These are phyloP conservation scores for Sarocladiaceae sp. DNA, from an alignment of 2,329 filamentous ascomycete species.

Conservation along the genomic window DNA sequence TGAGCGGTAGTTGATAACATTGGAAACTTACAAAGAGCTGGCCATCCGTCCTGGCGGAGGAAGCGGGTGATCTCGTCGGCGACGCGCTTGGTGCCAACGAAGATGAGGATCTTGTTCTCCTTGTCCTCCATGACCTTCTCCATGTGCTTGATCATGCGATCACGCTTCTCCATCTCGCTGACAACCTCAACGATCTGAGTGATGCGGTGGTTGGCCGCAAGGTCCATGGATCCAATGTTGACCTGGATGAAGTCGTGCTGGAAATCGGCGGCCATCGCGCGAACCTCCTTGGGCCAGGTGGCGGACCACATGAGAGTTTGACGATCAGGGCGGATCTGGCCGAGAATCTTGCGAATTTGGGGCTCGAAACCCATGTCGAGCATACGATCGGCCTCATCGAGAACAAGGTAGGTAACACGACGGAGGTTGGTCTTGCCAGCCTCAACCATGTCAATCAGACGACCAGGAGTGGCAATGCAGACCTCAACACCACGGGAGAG, in stretches of 20 bases:
- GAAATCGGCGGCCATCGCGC: constrained; percentile 84
- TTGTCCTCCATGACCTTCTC: constrained; percentile 98
- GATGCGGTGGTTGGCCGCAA: constrained; percentile 95
- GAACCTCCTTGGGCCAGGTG: constrained; percentile 98
- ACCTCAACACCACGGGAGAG: constrained; percentile 94
- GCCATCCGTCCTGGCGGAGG: constrained; percentile 96
- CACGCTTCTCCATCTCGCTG: constrained; percentile 94
- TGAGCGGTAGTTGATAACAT: neutral
- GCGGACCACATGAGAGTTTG: constrained; percentile 99
- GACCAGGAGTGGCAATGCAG: constrained; percentile 95
- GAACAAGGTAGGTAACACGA: constrained; percentile 94
- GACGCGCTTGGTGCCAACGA: constrained; percentile 89
- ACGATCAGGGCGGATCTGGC: constrained; percentile 94
- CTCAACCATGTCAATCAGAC: constrained; percentile 97
- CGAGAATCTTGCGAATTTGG: constrained; percentile 97
- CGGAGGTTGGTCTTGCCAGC: constrained; percentile 97
- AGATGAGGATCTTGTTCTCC: constrained; percentile 90
- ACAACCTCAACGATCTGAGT: constrained; percentile 97
- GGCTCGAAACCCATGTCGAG: constrained; percentile 99
- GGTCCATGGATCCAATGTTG: constrained; percentile 94
- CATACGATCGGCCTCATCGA: constrained; percentile 99
- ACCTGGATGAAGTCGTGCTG: constrained; percentile 96
- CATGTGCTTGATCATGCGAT: constrained; percentile 93
- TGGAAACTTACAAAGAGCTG: constrained; percentile 75
- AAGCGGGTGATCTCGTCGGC: constrained; percentile 97